Evolutionary conservation across 2,329 filamentous ascomycete species (phyloP).

Genomic region (Cladosporium austrohemisphaericum): DNA sequence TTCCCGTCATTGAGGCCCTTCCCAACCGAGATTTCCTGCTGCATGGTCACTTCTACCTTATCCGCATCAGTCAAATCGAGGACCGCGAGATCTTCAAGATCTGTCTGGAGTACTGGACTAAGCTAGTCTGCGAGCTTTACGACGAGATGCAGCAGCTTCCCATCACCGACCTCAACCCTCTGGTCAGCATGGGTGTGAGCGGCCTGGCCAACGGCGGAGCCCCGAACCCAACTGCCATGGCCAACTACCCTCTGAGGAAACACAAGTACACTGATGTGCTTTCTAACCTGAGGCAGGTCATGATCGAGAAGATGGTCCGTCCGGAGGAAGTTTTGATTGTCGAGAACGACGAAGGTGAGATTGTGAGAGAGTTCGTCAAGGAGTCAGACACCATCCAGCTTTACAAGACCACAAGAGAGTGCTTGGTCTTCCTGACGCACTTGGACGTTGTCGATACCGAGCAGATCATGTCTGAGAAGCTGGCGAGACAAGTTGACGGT

Average conservation of each 20-base stretch:
- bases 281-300: constrained; percentile 89
- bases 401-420: constrained; percentile 98
- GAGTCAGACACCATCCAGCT: constrained; percentile 98
- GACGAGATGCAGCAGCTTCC: constrained; percentile 98
- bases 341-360: constrained; percentile 99
- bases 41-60: constrained; percentile 96
- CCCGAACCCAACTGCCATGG: constrained; percentile 76
- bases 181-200: constrained; percentile 71
- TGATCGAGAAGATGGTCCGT: constrained; percentile 99
- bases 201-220: constrained; percentile 75
- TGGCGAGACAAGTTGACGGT: constrained; percentile 90
- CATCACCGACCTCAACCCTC: constrained; percentile 85
- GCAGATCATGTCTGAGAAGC: constrained; percentile 98
- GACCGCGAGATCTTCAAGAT: constrained; percentile 99
- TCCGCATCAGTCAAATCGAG: constrained; percentile 96
- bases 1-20: constrained; percentile 90
- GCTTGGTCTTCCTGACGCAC: constrained; percentile 94
- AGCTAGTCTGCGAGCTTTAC: constrained; percentile 94
- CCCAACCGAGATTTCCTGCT: constrained; percentile 93
- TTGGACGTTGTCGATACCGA: constrained; percentile 96
- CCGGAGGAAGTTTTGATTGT: constrained; percentile 97
- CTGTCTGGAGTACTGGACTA: constrained; percentile 97
- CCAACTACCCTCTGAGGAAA: constrained; percentile 90
- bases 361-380: constrained; percentile 98
- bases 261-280: constrained; percentile 96